Evolutionary conservation across 2,329 filamentous ascomycete genomes (phyloP).

Genomic region (Fusarium secorum): DNA sequence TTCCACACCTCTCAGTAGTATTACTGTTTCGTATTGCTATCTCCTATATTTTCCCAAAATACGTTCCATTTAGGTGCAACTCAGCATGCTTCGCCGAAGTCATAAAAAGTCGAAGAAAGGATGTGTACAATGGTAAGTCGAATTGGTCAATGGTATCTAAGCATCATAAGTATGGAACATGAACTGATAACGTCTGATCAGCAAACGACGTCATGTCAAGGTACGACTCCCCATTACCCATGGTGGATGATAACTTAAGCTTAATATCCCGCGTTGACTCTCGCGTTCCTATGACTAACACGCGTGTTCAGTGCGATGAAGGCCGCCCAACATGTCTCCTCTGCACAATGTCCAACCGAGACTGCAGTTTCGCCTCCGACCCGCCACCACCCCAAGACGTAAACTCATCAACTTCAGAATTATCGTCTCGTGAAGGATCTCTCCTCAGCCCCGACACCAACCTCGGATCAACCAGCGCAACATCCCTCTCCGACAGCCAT

Average conservation of each 20-base stretch:
- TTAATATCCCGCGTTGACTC: fast-evolving
- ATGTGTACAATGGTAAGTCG: constrained; percentile 24
- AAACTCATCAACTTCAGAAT: fast-evolving
- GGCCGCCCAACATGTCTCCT: constrained; percentile 22
- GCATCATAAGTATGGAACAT: fast-evolving
- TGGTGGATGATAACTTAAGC: fast-evolving
- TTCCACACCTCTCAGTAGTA: too few relatives aligned
- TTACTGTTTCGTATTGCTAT: too few relatives aligned
- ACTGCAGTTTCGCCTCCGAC: constrained; percentile 16
- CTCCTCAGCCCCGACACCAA: not conserved
- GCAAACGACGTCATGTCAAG: constrained; percentile 31
- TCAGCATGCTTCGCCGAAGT: constrained; percentile 22
- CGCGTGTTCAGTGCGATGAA: constrained; percentile 30
- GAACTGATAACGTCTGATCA: not conserved
- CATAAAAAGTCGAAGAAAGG: constrained; percentile 33
- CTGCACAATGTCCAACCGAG: constrained; percentile 4
- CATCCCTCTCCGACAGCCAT: not conserved
- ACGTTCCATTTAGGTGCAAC: too few relatives aligned
- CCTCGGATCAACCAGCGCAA: not conserved
- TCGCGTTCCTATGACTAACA: not conserved
- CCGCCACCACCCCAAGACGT: not conserved
- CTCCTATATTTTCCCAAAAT: too few relatives aligned
- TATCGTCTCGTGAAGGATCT: not conserved
- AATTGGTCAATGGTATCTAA: fast-evolving
- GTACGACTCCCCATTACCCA: not conserved